Conservation (phyloP, 129 eudicot species). For the Tagetes patula region DNA sequence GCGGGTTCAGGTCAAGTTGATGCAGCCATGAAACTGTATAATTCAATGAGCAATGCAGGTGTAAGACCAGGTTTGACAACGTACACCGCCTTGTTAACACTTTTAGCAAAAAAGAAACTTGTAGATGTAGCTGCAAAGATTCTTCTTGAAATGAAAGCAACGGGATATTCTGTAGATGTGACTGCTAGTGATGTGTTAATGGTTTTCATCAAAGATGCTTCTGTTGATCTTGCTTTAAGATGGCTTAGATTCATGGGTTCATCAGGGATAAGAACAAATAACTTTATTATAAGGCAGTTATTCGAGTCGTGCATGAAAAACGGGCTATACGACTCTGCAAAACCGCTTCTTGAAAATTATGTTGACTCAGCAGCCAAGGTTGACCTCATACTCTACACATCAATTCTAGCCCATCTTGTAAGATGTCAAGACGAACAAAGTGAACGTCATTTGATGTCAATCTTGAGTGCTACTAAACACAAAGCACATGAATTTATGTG, state of each 20-base stretch:
- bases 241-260: constrained; percentile 97
- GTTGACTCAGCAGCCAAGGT: constrained; percentile 84
- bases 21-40: constrained; percentile 88
- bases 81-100: constrained; percentile 69
- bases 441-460: constrained; percentile 86
- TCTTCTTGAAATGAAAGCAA: constrained; percentile 90
- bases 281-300: constrained; percentile 82
- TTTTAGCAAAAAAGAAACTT: constrained; percentile 88
- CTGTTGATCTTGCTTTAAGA: constrained; percentile 82
- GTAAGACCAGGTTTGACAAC: constrained; percentile 79
- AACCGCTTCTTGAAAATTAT: constrained; percentile 92
- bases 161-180: constrained; percentile 91
- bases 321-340: constrained; percentile 86
- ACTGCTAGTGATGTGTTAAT: constrained; percentile 93
- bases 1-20: constrained; percentile 90
- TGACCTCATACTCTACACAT: constrained; percentile 92
- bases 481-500: constrained; percentile 89
- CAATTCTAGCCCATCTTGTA: constrained; percentile 90
- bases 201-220: constrained; percentile 90
- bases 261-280: constrained; percentile 86
- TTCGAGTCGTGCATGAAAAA: constrained; percentile 99
- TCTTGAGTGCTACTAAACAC: constrained; percentile 74
- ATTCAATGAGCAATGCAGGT: constrained; percentile 91
- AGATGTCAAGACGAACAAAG: constrained; percentile 93
- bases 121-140: constrained; percentile 90